A percentile compares a stretch with the other conserved stretches of the same genome.
Evolutionary conservation across 805 yeast genomes (phyloP).

Genomic region (Spathaspora sp.): DNA sequence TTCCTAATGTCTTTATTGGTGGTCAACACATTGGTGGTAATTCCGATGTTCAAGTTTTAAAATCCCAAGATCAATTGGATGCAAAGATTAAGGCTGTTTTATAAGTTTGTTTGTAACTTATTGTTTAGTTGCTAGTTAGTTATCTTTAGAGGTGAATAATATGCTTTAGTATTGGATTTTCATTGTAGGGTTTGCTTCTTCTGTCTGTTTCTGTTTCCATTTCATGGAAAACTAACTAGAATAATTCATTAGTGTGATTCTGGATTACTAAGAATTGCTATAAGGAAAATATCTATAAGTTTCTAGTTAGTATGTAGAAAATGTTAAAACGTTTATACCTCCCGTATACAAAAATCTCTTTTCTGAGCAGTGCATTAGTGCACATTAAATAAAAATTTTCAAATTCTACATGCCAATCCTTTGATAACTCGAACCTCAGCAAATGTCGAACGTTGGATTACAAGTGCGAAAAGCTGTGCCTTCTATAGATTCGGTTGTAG

Average conservation of each 20-base stretch:
- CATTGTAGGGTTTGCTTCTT: no score
- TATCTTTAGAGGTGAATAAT: no score
- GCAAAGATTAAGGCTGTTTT: constrained; percentile 35
- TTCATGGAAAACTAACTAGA: no score
- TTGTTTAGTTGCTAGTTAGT: neutral
- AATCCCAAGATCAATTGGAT: constrained; percentile 58
- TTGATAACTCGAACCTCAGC: neutral
- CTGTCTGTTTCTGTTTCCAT: no score
- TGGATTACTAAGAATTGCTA: no score
- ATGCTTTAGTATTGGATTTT: no score
- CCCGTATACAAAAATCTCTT: no score
- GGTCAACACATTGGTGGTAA: constrained; percentile 97
- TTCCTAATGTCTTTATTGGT: constrained; percentile 85
- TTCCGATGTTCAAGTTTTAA: constrained; percentile 77
- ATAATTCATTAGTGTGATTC: no score
- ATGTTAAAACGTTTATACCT: neutral
- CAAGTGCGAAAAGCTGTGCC: constrained; percentile 87
- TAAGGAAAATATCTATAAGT: no score
- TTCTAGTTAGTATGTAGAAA: neutral
- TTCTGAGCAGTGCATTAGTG: neutral
- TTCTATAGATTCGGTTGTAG: constrained; percentile 78
- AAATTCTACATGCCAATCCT: no score
- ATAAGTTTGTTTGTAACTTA: constrained; percentile 11
- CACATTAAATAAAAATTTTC: neutral
- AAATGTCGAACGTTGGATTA: constrained; percentile 39